phyloP scores from a whole-genome alignment of 2,329 filamentous ascomycete genomes.

The Hymenoscyphus fraxineus region DNA sequence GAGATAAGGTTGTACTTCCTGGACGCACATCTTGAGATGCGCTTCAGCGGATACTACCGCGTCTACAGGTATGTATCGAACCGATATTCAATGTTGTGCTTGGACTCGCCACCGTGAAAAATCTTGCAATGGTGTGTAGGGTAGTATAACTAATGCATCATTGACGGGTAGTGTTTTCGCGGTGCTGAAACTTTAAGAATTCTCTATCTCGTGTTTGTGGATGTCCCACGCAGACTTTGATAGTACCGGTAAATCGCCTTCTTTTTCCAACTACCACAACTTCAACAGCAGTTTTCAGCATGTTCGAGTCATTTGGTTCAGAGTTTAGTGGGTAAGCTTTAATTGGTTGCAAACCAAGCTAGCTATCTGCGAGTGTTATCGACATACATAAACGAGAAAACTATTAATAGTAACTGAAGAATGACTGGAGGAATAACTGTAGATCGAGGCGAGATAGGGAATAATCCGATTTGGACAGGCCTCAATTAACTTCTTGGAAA shows the following conservation, averaged over 20 bases:
- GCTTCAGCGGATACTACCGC: not conserved
- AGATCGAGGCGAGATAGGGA: not conserved
- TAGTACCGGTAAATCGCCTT: not conserved
- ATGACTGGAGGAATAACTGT: not conserved
- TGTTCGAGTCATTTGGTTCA: not conserved
- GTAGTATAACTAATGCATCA: not conserved
- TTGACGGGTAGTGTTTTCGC: not conserved
- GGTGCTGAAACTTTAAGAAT: not conserved
- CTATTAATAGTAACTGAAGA: slow-evolving; percentile 4
- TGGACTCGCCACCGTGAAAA: not conserved
- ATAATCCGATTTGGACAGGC: not conserved
- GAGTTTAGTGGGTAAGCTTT: not conserved
- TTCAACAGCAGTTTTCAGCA: not conserved
- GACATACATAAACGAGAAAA: slow-evolving; percentile 1
- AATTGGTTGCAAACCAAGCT: not conserved
- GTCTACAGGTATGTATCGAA: not conserved
- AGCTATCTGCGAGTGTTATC: not conserved
- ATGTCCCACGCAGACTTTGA: not conserved
- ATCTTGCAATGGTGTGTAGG: not conserved
- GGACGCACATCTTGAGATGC: not conserved
- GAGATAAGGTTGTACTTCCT: slow-evolving; percentile 3
- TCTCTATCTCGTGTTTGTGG: not conserved
- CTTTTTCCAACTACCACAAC: not conserved
- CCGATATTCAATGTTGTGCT: not conserved
- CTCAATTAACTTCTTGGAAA: not conserved